Evolutionary conservation across 805 yeast species (phyloP), one percentile per base, ranked within the genome.

Genomic region (Nakazawaea ishiwadae): DNA sequence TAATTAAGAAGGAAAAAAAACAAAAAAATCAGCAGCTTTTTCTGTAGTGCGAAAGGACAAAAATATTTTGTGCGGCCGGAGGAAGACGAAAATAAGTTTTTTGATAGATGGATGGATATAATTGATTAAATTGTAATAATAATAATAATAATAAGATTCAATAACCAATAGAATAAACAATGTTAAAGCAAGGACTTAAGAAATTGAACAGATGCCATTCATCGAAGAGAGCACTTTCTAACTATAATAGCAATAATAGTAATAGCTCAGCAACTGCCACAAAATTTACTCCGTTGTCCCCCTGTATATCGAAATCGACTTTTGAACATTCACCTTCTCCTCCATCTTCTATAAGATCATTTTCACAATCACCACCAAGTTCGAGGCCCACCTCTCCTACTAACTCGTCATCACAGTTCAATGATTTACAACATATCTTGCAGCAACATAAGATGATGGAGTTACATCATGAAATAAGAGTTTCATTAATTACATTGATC

Each of bases 401-500:
- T 19, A 9, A n/a, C n/a, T n/a, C 20, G 15, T 18, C 35, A 10
- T n/a, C 31, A 8, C 31, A 11, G n/a, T 28, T n/a, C 31, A 9
- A 9, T 28, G 29, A 34, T 15, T 15, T 23, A 16, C 37, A 7
- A 5, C 26, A 5, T 12, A 17, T 23, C 6, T 24, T 17, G 24
- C 39, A 35, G 17, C 39, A 26, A 31, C 31, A 27, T 8, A 26
- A 35, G 14, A 11, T 30, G 15, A 32, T 42, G 41, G 45, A 42
- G 24, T 17, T 37, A 19, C 42, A 77, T 44, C 79, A 79, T 56
- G 69, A 72, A 45, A 68, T 78, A 19, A 59, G 87, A 41, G 70
- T 82, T 1, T 69, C 79, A 4, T 58, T 81, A 19, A 85, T 80
- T 46, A 62, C 74, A 30, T 66, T 81, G 41, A 78, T 83, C 31